phyloP scores from a whole-genome alignment of 1,139 yeast species.

The Yamadazyma kanchanaburiensis region DNA sequence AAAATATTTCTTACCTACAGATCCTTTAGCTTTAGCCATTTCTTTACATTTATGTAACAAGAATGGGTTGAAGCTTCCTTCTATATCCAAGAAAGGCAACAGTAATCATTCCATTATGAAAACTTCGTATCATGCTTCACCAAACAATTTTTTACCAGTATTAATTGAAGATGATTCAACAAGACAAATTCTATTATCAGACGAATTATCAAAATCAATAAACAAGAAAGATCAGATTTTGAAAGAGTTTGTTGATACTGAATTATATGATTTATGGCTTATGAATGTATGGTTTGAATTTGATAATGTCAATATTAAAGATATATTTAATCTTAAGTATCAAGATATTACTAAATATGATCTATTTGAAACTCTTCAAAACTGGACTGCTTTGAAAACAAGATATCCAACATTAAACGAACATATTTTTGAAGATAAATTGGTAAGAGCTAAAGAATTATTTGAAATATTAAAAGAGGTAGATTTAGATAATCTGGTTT shows the following conservation, averaged over 20 bases:
- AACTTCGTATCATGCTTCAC: conserved; percentile 37
- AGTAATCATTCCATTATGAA: conserved; percentile 26
- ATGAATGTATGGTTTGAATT: conserved; percentile 22
- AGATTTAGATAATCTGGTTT: background rate
- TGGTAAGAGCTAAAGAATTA: conserved; percentile 13
- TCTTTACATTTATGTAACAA: conserved; percentile 32
- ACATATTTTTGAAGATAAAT: conserved; percentile 13
- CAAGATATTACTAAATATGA: conserved; percentile 17
- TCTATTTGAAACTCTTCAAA: conserved; percentile 17
- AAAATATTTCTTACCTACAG: conserved; percentile 30
- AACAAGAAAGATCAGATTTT: conserved; percentile 16
- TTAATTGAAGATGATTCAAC: conserved; percentile 36
- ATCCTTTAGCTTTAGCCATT: conserved; percentile 41
- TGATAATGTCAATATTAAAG: conserved; percentile 15
- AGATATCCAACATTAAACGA: conserved; percentile 23
- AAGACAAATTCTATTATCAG: conserved; percentile 21
- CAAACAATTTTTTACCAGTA: conserved; percentile 41
- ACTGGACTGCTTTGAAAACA: conserved; percentile 24
- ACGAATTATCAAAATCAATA: conserved; percentile 8
- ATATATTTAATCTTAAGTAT: conserved; percentile 19
- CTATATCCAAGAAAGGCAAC: too few species aligned
- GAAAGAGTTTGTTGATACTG: conserved; percentile 30
- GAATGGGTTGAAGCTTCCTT: conserved; percentile 32
- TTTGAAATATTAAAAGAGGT: conserved; percentile 9
- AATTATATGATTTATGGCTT: conserved; percentile 41